phyloP scores from a whole-genome alignment of 2,329 filamentous ascomycete species.

The Alternaria triticimaculans region DNA sequence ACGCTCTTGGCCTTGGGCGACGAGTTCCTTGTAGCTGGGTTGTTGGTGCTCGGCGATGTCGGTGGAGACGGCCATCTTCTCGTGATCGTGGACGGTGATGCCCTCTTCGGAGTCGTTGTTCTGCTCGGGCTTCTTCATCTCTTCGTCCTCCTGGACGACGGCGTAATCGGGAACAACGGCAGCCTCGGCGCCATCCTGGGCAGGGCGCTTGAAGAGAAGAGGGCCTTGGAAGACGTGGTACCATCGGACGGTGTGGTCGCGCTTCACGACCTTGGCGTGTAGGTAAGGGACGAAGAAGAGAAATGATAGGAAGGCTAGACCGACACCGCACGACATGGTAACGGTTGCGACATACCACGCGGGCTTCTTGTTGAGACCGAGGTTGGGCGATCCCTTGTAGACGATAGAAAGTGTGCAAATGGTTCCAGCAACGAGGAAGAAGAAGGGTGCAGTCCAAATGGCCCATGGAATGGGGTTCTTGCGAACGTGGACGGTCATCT shows the following conservation, averaged over 20 bases:
- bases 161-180: constrained; percentile 76
- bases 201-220: constrained; percentile 61
- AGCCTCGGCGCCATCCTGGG: constrained; percentile 59
- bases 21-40: constrained; percentile 67
- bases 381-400: constrained; percentile 78
- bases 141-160: constrained; percentile 71
- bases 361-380: constrained; percentile 71
- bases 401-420: constrained; percentile 79
- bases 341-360: constrained; percentile 71
- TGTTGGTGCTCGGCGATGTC: constrained; percentile 61
- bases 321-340: constrained; percentile 68
- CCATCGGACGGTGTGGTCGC: constrained; percentile 69
- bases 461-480: constrained; percentile 76
- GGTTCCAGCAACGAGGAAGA: constrained; percentile 77
- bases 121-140: constrained; percentile 34
- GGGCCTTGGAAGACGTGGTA: constrained; percentile 69
- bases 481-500: constrained; percentile 72
- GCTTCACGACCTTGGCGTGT: constrained; percentile 71
- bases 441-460: constrained; percentile 75
- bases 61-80: constrained; percentile 34
- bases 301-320: constrained; percentile 64
- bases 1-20: constrained; percentile 62
- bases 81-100: constrained; percentile 43
- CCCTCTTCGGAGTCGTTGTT: constrained; percentile 41
- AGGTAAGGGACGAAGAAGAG: constrained; percentile 78